A percentile compares a stretch with the other conserved stretches of the same genome.
These are phyloP conservation scores for Grosmannia penicillata DNA, from an alignment of 2,329 filamentous ascomycete species.

Conservation along the genomic window DNA sequence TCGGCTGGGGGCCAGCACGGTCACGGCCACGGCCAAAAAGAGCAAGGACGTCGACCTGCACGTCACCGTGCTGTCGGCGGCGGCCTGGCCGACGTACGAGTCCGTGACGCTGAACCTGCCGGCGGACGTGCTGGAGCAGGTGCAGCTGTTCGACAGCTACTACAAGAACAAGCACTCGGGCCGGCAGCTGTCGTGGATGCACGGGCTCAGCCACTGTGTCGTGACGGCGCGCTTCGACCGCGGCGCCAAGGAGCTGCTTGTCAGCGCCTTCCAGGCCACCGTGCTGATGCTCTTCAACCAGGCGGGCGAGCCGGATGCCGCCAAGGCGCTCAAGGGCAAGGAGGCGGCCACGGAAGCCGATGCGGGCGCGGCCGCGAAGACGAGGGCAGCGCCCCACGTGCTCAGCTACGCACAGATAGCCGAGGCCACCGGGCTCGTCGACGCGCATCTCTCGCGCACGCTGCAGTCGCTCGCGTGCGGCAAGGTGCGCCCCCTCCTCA, in stretches of 20 bases:
- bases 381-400: slow-evolving; percentile 30
- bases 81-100: slow-evolving; percentile 86
- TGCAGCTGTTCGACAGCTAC: slow-evolving; percentile 68
- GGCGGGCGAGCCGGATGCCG: slow-evolving; percentile 23
- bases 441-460: slow-evolving; percentile 71
- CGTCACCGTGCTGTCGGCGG: slow-evolving; percentile 80
- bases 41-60: slow-evolving; percentile 53
- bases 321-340: not conserved
- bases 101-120: slow-evolving; percentile 53
- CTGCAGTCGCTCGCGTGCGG: slow-evolving; percentile 91
- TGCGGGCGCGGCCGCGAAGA: not conserved
- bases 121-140: slow-evolving; percentile 55
- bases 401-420: slow-evolving; percentile 66
- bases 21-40: slow-evolving; percentile 2
- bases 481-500: slow-evolving; percentile 68
- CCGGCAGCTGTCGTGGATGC: slow-evolving; percentile 79
- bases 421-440: slow-evolving; percentile 57
- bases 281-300: slow-evolving; percentile 85
- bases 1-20: slow-evolving; percentile 22
- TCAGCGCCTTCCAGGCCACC: slow-evolving; percentile 84
- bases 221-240: slow-evolving; percentile 68
- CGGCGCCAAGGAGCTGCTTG: slow-evolving; percentile 73
- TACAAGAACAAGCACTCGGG: slow-evolving; percentile 87
- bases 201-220: slow-evolving; percentile 80
- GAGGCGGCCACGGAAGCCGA: not conserved